Evolutionary conservation across 1,284 basidiomycete species (phyloP).

Genomic region (Farysia itapuensis): DNA sequence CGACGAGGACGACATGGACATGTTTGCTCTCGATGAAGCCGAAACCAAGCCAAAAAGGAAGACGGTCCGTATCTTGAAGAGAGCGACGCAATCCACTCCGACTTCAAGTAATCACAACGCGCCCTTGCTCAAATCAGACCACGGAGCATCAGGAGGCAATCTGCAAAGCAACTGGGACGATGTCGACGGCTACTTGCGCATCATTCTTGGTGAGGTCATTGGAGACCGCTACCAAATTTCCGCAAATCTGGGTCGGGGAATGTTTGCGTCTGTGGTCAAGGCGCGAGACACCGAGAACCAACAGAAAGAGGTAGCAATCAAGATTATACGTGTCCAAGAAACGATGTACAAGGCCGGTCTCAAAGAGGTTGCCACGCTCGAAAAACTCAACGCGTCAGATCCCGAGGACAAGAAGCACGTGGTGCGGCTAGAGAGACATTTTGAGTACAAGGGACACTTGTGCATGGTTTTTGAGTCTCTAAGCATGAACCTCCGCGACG

Average conservation of each 20-base stretch:
- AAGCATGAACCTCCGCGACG: constrained; percentile 94
- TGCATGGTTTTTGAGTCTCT: constrained; percentile 95
- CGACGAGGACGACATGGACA: constrained; percentile 56
- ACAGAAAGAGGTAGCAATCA: constrained; percentile 84
- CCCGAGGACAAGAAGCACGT: constrained; percentile 96
- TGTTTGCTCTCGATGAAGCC: constrained; percentile 53
- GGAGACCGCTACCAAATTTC: constrained; percentile 95
- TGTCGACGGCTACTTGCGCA: constrained; percentile 90
- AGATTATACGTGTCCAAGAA: constrained; percentile 93
- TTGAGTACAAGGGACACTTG: constrained; percentile 93
- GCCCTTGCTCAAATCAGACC: background rate
- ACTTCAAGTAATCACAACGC: too few relatives aligned
- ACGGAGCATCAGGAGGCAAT: constrained; percentile 19
- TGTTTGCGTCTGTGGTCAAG: constrained; percentile 95
- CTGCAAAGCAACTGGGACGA: constrained; percentile 69
- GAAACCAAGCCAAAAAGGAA: constrained; percentile 13
- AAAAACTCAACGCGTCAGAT: constrained; percentile 82
- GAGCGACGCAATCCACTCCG: constrained; percentile 1
- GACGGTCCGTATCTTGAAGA: constrained; percentile 35
- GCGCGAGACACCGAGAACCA: constrained; percentile 68
- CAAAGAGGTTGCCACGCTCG: constrained; percentile 87
- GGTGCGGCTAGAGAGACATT: constrained; percentile 84
- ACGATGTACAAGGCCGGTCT: constrained; percentile 95
- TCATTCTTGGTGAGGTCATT: constrained; percentile 84
- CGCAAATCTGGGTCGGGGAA: constrained; percentile 90